Evolutionary conservation across 331 rosid genomes (phyloP).

Genomic region (Quercus tomentella): DNA sequence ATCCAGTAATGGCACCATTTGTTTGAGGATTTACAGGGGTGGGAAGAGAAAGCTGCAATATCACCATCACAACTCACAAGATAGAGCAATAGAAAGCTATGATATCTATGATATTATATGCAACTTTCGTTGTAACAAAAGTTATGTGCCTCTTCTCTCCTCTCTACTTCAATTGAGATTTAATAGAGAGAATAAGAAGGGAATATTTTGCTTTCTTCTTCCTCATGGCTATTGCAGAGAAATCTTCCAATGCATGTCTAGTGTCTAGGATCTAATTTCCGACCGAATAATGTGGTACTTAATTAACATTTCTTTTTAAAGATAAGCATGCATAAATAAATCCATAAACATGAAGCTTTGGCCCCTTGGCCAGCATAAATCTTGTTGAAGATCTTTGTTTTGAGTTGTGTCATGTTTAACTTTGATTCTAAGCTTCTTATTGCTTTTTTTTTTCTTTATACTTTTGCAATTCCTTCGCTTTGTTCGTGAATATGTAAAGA

Average conservation of each 20-base stretch:
- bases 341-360: neutral
- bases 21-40: neutral
- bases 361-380: neutral
- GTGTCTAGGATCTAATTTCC: slow-evolving; percentile 1
- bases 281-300: neutral
- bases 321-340: neutral
- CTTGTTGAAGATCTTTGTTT: neutral
- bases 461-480: neutral
- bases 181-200: slow-evolving; percentile 1
- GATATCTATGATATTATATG: neutral
- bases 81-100: neutral
- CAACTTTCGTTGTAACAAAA: neutral
- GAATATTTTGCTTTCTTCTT: slow-evolving; percentile 25
- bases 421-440: slow-evolving; percentile 30
- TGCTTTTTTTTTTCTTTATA: neutral
- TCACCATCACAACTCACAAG: slow-evolving; percentile 22
- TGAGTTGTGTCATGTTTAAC: neutral
- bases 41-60: slow-evolving; percentile 10
- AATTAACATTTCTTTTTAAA: neutral
- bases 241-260: slow-evolving; percentile 16
- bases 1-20: neutral
- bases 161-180: neutral
- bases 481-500: neutral
- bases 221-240: slow-evolving; percentile 19
- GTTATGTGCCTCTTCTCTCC: neutral